phyloP scores from a whole-genome alignment of 805 yeast genomes.

The Blastobotrys robertii region DNA sequence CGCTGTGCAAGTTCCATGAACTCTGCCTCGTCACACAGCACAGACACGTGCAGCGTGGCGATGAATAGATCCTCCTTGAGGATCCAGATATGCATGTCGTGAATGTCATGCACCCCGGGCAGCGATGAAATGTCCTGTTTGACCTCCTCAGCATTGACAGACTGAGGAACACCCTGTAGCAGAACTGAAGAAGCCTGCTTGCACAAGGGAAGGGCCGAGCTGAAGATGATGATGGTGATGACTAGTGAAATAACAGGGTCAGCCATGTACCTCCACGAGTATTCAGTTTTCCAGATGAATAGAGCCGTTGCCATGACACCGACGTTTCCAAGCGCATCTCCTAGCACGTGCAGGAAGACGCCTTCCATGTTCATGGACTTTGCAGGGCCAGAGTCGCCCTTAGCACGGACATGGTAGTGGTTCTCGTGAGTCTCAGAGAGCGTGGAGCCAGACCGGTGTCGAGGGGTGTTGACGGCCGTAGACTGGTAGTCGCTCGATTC shows the following conservation, averaged over 20 bases:
- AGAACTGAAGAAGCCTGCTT: slow-evolving; percentile 76
- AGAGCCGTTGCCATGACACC: slow-evolving; percentile 88
- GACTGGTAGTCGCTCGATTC: background rate
- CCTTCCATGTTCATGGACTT: slow-evolving; percentile 93
- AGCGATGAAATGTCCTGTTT: slow-evolving; percentile 56
- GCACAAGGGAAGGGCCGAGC: slow-evolving; percentile 86
- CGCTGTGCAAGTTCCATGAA: slow-evolving; percentile 63
- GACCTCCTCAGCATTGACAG: slow-evolving; percentile 66
- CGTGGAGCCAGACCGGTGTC: slow-evolving; percentile 4
- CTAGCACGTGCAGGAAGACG: slow-evolving; percentile 87
- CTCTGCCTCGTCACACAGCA: slow-evolving; percentile 51
- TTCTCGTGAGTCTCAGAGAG: slow-evolving; percentile 17
- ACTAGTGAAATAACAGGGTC: slow-evolving; percentile 83
- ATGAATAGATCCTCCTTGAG: slow-evolving; percentile 76
- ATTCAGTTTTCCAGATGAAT: slow-evolving; percentile 89
- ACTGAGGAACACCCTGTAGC: slow-evolving; percentile 87
- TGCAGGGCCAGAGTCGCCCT: slow-evolving; percentile 15
- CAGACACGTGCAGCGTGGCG: slow-evolving; percentile 82
- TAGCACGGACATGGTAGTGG: slow-evolving; percentile 24
- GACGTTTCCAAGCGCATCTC: slow-evolving; percentile 91
- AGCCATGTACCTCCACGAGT: slow-evolving; percentile 72
- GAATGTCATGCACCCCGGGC: slow-evolving; percentile 72
- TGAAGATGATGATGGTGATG: slow-evolving; percentile 80
- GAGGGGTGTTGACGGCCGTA: background rate
- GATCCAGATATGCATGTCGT: slow-evolving; percentile 96